phyloP scores from a whole-genome alignment of 768 basidiomycete genomes.

The Pulveroboletus sp. region DNA sequence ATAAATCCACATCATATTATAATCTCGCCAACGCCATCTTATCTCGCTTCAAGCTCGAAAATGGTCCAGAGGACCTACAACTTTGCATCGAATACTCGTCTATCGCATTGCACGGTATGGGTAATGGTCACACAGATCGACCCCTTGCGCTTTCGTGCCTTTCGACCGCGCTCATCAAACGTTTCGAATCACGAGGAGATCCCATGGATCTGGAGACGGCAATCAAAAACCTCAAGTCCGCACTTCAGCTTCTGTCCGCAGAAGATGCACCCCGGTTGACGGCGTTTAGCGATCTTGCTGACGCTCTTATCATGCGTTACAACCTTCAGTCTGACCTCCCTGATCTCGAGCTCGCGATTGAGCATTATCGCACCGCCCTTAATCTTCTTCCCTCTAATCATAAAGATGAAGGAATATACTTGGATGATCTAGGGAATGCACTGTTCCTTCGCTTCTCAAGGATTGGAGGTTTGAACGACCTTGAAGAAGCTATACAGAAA shows the following conservation, averaged over 20 bases:
- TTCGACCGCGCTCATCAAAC: slow-evolving; percentile 20
- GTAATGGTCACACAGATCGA: slow-evolving; percentile 13
- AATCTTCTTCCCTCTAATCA: slow-evolving; percentile 13
- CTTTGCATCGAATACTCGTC: slow-evolving; percentile 20
- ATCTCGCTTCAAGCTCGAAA: slow-evolving; percentile 24
- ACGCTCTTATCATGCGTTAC: slow-evolving; percentile 26
- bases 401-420: slow-evolving; percentile 10
- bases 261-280: slow-evolving; percentile 12
- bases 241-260: slow-evolving; percentile 15
- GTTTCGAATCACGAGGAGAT: slow-evolving; percentile 16
- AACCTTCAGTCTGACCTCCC: slow-evolving; percentile 10
- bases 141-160: slow-evolving; percentile 19
- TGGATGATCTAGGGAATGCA: slow-evolving; percentile 22
- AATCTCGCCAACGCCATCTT: slow-evolving; percentile 30
- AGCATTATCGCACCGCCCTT: slow-evolving; percentile 21
- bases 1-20: slow-evolving; percentile 19
- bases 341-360: slow-evolving; percentile 29
- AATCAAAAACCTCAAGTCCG: slow-evolving; percentile 20
- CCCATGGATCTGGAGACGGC: slow-evolving; percentile 25
- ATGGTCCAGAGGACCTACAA: slow-evolving; percentile 18
- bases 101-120: slow-evolving; percentile 15
- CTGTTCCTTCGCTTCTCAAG: slow-evolving; percentile 23
- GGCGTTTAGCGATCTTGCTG: slow-evolving; percentile 25
- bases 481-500: slow-evolving; percentile 27
- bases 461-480: slow-evolving; percentile 10